Conservation (phyloP, 768 basidiomycete species). For the Leccinum subgranulosum region DNA sequence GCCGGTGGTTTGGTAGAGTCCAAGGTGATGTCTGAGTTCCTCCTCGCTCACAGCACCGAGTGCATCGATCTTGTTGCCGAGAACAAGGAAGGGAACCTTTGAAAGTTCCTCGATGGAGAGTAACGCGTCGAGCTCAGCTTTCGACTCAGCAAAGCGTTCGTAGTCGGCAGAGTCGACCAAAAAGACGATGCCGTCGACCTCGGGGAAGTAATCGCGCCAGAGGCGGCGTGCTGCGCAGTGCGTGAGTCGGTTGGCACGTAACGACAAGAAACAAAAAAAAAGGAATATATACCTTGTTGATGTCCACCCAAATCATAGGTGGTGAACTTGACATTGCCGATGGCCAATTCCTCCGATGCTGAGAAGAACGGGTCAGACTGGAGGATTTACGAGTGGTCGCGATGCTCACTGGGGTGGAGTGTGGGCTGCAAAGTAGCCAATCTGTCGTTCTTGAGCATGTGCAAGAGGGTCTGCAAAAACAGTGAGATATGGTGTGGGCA, state of each 20-base stretch:
- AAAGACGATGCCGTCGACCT: conserved; percentile 98
- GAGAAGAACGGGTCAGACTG: conserved; percentile 10
- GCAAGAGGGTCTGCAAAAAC: conserved; percentile 73
- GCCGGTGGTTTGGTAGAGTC: conserved; percentile 98
- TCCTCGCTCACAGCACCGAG: conserved; percentile 96
- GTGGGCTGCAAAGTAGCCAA: conserved; percentile 97
- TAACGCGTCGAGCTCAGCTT: conserved; percentile 95
- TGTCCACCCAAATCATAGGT: conserved; percentile 98
- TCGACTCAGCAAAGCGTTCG: conserved; percentile 94
- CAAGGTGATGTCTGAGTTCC: conserved; percentile 91
- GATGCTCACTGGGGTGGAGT: conserved; percentile 87
- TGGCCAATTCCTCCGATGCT: conserved; percentile 99
- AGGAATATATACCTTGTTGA: conserved; percentile 69
- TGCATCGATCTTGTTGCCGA: conserved; percentile 99
- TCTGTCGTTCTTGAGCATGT: conserved; percentile 99
- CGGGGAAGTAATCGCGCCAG: conserved; percentile 99
- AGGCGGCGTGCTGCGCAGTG: conserved; percentile 76
- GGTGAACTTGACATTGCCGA: conserved; percentile 98
- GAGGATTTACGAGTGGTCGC: background rate
- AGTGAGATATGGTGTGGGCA: background rate
- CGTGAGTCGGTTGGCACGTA: background rate
- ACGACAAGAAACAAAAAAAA: background rate
- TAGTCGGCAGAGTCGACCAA: conserved; percentile 96
- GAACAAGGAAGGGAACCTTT: conserved; percentile 96
- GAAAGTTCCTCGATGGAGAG: conserved; percentile 92